A percentile compares a stretch with the other conserved stretches of the same genome.
phyloP scores from a whole-genome alignment of 1,284 basidiomycete species.

The Hemileia vastatrix region DNA sequence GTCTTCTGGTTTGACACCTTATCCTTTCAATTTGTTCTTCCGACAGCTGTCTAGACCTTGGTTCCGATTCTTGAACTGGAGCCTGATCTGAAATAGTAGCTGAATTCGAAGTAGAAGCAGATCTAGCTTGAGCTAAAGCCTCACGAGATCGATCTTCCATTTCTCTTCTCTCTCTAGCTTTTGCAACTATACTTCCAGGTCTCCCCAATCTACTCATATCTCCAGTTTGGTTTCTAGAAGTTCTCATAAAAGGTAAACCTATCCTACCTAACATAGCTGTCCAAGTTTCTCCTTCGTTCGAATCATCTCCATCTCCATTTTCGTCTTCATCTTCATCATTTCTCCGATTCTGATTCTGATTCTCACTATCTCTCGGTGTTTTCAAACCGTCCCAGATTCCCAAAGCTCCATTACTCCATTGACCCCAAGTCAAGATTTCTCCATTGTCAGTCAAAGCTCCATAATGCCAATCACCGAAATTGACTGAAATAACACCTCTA shows the following conservation, averaged over 20 bases:
- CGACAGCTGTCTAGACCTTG: conserved; percentile 43
- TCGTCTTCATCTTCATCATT: neutral
- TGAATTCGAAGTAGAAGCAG: conserved; percentile 1
- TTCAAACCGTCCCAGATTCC: conserved; percentile 57
- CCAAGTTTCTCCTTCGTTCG: neutral
- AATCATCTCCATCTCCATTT: too few relatives aligned
- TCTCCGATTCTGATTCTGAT: neutral
- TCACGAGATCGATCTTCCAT: too few relatives aligned
- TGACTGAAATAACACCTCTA: conserved; percentile 65
- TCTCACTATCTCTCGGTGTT: neutral
- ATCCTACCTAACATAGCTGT: neutral
- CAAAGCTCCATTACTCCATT: conserved; percentile 64
- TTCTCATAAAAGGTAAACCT: neutral
- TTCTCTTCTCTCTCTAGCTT: neutral
- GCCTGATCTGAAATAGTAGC: conserved; percentile 46
- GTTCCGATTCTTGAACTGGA: conserved; percentile 46
- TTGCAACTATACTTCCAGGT: neutral
- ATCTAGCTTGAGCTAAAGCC: neutral
- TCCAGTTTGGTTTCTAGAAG: neutral
- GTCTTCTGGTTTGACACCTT: conserved; percentile 46
- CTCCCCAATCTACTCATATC: neutral
- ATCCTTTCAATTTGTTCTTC: conserved; percentile 33
- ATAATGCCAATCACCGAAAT: conserved; percentile 79
- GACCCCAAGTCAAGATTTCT: conserved; percentile 72
- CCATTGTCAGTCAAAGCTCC: conserved; percentile 70